phyloP scores from a whole-genome alignment of 2,329 filamentous ascomycete genomes.

The Neonectria neomacrospora region DNA sequence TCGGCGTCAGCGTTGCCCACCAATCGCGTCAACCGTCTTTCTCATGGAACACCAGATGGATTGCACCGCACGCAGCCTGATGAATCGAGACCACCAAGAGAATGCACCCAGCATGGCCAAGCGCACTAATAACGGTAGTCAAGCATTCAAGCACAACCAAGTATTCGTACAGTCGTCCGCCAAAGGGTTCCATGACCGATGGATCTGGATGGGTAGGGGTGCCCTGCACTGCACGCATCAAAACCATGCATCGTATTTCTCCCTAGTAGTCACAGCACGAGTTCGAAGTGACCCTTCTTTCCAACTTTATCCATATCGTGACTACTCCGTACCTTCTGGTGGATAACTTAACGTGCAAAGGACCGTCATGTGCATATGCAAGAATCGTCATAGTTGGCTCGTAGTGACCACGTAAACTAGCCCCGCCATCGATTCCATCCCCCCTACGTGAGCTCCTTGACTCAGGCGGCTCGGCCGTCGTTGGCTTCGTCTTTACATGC shows the following conservation, averaged over 20 bases:
- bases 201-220: not conserved
- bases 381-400: not conserved
- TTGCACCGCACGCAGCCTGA: slow-evolving; percentile 7
- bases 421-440: not conserved
- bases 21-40: slow-evolving; percentile 20
- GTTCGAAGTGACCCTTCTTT: not conserved
- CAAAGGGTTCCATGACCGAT: not conserved
- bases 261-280: slow-evolving; percentile 5
- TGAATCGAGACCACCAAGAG: not conserved
- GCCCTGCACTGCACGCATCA: slow-evolving; percentile 1
- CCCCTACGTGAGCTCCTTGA: slow-evolving; percentile 1
- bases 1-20: slow-evolving; percentile 23
- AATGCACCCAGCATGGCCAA: not conserved
- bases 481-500: slow-evolving; percentile 7
- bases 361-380: slow-evolving; percentile 4
- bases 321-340: slow-evolving; percentile 2
- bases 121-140: too few relatives aligned
- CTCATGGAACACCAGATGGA: slow-evolving; percentile 21
- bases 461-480: slow-evolving; percentile 6
- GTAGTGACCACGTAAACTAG: not conserved
- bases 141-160: not conserved
- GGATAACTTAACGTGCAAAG: slow-evolving; percentile 10
- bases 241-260: slow-evolving; percentile 3
- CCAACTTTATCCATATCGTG: not conserved
- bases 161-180: not conserved